phyloP scores from a whole-genome alignment of 2,329 filamentous ascomycete genomes.

The Paracoccidioides brasiliensis region DNA sequence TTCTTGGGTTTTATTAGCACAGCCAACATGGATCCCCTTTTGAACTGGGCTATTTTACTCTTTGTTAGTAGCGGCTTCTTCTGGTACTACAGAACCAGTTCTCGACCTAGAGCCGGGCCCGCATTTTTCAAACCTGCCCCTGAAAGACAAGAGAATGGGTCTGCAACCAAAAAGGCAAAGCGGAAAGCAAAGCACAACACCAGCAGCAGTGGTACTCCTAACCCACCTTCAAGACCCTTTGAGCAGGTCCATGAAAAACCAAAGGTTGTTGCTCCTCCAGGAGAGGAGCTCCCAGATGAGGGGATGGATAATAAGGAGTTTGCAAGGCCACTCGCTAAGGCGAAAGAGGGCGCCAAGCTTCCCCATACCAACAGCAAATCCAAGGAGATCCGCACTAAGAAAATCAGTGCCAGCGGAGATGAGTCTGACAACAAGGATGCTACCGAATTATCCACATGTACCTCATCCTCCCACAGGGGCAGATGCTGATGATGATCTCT shows the following conservation, averaged over 20 bases:
- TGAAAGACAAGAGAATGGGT: constrained; percentile 24
- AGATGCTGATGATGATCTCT: constrained; percentile 71
- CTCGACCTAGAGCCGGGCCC: constrained; percentile 18
- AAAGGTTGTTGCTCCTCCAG: constrained; percentile 7
- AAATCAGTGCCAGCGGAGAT: not conserved
- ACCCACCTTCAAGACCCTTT: constrained; percentile 16
- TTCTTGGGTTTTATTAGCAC: not conserved
- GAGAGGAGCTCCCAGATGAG: constrained; percentile 35
- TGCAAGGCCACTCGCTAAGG: constrained; percentile 56
- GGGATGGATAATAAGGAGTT: constrained; percentile 61
- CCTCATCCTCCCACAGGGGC: constrained; percentile 59
- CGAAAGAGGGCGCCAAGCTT: constrained; percentile 56
- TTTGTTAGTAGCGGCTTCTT: constrained; percentile 29
- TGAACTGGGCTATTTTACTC: constrained; percentile 33
- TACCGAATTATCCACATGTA: constrained; percentile 36
- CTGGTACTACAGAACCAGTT: constrained; percentile 30
- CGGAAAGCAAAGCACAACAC: constrained; percentile 25
- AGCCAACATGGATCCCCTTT: constrained; percentile 30
- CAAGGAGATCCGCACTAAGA: constrained; percentile 46
- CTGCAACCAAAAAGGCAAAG: constrained; percentile 30
- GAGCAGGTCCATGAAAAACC: constrained; percentile 16
- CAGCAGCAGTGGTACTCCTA: constrained; percentile 14
- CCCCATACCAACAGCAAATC: constrained; percentile 27
- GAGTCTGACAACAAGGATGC: constrained; percentile 17
- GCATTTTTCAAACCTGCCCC: constrained; percentile 16